Evolutionary conservation across 768 basidiomycete genomes (phyloP), one percentile per base, ranked within the genome.

Genomic region (Podaxis sp.): DNA sequence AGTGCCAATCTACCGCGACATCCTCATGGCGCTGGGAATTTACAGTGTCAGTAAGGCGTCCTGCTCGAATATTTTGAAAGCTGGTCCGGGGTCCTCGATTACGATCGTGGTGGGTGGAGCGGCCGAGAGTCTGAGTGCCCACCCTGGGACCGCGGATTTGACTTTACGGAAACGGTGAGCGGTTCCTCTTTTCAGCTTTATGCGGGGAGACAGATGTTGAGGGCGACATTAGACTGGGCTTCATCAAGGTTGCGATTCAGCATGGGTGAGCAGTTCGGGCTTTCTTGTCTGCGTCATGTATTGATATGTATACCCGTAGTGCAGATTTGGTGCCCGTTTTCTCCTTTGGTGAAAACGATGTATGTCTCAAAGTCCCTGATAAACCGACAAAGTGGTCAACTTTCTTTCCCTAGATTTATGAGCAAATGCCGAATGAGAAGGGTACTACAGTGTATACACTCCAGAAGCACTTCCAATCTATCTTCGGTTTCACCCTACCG

Each of bases 341-440:
- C 70, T 95, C 93, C 4, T 99, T 99, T 67, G 97, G 97, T 11
- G 97, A 99, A 78, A 98, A 98, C 71, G 97, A 98, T 72, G 95
- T 95, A 63, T 69, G 85, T 7, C 42, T 32, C 52, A 4, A 38
- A 46, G n/a, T 13, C 2, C 23, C 47, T 44, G 25, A 42, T 36
- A 23, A 66, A 57, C 64, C 3, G 36, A n/a, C 44, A 4, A 21
- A 50, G 4, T 44, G 9, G 16, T 50, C 25, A 46, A 50, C 5
- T 55, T 55, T 40, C 2, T 5, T 59, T 37, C 32, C 23, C 5
- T 68, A 98, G 95, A 97, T 99, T 55, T 99, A 93, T 67, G 82
- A 95, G 63, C 96, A 99, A 77, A 90, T 98, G 88, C 90, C 94
- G 1, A 99, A 98, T 69, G 87, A 94, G 67, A 90, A 88, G 66